Conservation (phyloP, 495 filamentous ascomycete genomes). For the Talaromyces wortmannii region DNA sequence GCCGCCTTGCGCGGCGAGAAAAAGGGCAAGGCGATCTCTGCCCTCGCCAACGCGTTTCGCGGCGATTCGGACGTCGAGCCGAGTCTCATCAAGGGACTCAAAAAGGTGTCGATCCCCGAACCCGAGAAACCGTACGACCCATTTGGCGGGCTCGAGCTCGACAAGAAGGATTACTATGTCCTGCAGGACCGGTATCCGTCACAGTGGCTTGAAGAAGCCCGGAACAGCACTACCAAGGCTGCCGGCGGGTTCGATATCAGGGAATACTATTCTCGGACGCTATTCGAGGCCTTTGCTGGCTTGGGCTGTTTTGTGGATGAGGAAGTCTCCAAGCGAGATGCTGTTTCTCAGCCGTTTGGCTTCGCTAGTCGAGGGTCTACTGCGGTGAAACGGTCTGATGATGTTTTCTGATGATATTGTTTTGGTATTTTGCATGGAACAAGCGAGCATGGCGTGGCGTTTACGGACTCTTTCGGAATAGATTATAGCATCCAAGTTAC, state of each 20-base stretch:
- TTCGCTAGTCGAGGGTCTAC: conserved; percentile 19
- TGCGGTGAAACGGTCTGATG: conserved; percentile 8
- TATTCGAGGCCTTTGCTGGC: conserved; percentile 87
- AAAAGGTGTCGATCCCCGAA: conserved; percentile 50
- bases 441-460: conserved; percentile 48
- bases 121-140: conserved; percentile 82
- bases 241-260: conserved; percentile 77
- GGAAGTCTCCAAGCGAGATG: conserved; percentile 50
- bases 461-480: conserved; percentile 1
- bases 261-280: conserved; percentile 71
- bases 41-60: conserved; percentile 11
- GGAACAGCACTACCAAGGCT: conserved; percentile 50
- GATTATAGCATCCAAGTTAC: not conserved
- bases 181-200: conserved; percentile 60
- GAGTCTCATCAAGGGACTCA: conserved; percentile 66
- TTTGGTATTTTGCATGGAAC: conserved; percentile 2
- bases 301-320: conserved; percentile 79
- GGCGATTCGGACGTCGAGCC: conserved; percentile 22
- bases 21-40: conserved; percentile 14
- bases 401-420: conserved; percentile 8
- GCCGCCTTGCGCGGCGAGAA: conserved; percentile 33
- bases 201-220: conserved; percentile 55
- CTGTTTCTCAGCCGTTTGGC: conserved; percentile 5
- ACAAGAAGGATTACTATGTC: conserved; percentile 61
- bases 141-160: conserved; percentile 63